Base-by-base conservation (phyloP, 768 basidiomycete genomes). In the Suillus sp. region DNA sequence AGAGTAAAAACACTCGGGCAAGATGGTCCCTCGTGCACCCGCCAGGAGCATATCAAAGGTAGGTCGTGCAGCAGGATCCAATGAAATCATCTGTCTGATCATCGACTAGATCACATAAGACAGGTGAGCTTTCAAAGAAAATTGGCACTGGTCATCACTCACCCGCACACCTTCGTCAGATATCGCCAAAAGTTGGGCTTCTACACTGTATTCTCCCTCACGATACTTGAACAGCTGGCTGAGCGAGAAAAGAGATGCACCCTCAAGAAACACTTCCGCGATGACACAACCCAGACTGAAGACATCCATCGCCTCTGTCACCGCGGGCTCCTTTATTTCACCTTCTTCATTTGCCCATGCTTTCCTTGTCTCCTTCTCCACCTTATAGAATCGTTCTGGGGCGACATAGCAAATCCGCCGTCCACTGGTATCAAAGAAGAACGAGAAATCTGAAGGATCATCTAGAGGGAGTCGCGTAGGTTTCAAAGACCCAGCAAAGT, bases 261-360 rank as follows among this genome's bases (percentile, higher is more conserved):
- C 97, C 72, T 99, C 97, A 64, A 95, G 80, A 79, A 97, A 99
- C 65, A 99, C 82, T 75, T 99, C 97, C 1, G 95, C 94, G 40
- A 99, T 85, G 16, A 98, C 95, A 73, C 96, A 98, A 27, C 97
- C 97, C 0, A 85, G 85, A 66, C 95, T 94, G 71, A 99, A 99
- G 58, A 95, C 91, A 73, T 99, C 97, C 97, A 99, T 99, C 4
- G 91, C 84, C 76, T 99, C 95, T 1, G 95, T 96, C 30, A 98
- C 89, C 67, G 83, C 88, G 1, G 88, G 89, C 64, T 97, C 91
- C 50, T 90, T 78, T 74, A 86, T 87, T 22, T 71, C 72, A 22
- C 73, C 75, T 40, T 87, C 86, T 7, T 83, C 84, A 72, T 78
- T 75, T 0, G 81, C 78, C 67, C 78, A 81, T 14, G 81, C 79